phyloP scores from a whole-genome alignment of 2,329 filamentous ascomycete genomes.

The Pyrenophora seminiperda region DNA sequence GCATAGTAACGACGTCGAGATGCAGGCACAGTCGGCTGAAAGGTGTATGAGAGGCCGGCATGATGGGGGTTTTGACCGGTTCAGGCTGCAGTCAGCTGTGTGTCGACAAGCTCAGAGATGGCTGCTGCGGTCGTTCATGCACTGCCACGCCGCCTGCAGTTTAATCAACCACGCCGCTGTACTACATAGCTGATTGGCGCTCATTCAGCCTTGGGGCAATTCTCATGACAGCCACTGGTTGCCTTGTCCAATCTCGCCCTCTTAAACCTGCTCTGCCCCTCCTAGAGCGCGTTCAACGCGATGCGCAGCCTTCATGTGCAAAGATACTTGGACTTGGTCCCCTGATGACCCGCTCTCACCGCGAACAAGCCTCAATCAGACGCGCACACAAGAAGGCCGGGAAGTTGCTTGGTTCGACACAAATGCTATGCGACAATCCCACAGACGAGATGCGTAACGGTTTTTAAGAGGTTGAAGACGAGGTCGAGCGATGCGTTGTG shows the following conservation, averaged over 20 bases:
- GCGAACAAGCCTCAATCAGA: background rate
- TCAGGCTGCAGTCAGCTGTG: slow-evolving; percentile 27
- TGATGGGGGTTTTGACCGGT: slow-evolving; percentile 22
- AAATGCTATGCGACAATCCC: no score
- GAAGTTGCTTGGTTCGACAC: no score
- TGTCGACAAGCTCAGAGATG: background rate
- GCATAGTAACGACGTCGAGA: slow-evolving; percentile 6
- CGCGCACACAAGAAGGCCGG: no score
- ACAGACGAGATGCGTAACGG: background rate
- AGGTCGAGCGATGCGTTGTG: slow-evolving; percentile 16
- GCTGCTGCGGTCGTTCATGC: slow-evolving; percentile 14
- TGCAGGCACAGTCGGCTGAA: slow-evolving; percentile 24
- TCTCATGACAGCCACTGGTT: background rate
- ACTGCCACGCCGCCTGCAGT: slow-evolving; percentile 20
- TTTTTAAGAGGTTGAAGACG: background rate
- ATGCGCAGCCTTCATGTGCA: background rate
- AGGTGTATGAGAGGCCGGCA: slow-evolving; percentile 13
- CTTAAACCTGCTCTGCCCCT: background rate
- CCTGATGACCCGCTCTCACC: background rate
- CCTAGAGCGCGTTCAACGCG: background rate
- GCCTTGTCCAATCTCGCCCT: background rate
- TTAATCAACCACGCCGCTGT: slow-evolving; percentile 14
- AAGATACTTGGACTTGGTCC: background rate
- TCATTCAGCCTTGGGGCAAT: slow-evolving; percentile 2
- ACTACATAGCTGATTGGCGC: slow-evolving; percentile 8